Percentiles rank a stretch among this genome's conserved stretches.
Evolutionary conservation across 495 filamentous ascomycete genomes (phyloP).

Genomic region (Aspergillus funiculosus): DNA sequence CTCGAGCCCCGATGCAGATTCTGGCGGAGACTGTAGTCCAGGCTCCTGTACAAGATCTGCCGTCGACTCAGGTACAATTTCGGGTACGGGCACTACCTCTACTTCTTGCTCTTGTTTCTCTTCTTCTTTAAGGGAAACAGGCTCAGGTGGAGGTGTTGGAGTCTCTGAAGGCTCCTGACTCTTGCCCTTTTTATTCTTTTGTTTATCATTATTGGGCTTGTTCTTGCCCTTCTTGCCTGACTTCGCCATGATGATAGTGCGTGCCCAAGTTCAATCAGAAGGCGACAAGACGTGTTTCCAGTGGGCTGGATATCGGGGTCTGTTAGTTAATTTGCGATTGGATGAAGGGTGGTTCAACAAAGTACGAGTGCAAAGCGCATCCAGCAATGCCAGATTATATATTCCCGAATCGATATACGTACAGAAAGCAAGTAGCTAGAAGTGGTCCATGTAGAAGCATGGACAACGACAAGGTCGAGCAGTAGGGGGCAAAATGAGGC

Average conservation of each 20-base stretch:
- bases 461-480: slow-evolving; percentile 15
- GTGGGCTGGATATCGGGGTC: slow-evolving; percentile 24
- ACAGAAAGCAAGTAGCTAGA: slow-evolving; percentile 19
- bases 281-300: slow-evolving; percentile 41
- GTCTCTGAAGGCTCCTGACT: slow-evolving; percentile 30
- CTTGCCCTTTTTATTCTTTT: slow-evolving; percentile 42
- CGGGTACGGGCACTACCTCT: slow-evolving; percentile 10
- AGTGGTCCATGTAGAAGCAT: slow-evolving; percentile 7
- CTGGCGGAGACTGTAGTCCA: slow-evolving; percentile 6
- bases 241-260: slow-evolving; percentile 34
- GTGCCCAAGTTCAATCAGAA: slow-evolving; percentile 30
- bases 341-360: slow-evolving; percentile 28
- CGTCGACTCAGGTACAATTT: neutral
- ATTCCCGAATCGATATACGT: slow-evolving; percentile 27
- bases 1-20: slow-evolving; percentile 16
- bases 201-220: slow-evolving; percentile 28
- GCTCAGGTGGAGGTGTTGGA: slow-evolving; percentile 27
- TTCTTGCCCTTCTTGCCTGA: slow-evolving; percentile 36
- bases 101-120: slow-evolving; percentile 11
- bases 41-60: slow-evolving; percentile 3
- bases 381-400: slow-evolving; percentile 35
- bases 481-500: slow-evolving; percentile 9
- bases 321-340: slow-evolving; percentile 32
- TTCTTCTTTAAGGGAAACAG: slow-evolving; percentile 17
- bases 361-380: slow-evolving; percentile 34